Evolutionary conservation across 257 asterid genomes (phyloP), one percentile per base, ranked within the genome.

Genomic region (Linaria vulgaris): DNA sequence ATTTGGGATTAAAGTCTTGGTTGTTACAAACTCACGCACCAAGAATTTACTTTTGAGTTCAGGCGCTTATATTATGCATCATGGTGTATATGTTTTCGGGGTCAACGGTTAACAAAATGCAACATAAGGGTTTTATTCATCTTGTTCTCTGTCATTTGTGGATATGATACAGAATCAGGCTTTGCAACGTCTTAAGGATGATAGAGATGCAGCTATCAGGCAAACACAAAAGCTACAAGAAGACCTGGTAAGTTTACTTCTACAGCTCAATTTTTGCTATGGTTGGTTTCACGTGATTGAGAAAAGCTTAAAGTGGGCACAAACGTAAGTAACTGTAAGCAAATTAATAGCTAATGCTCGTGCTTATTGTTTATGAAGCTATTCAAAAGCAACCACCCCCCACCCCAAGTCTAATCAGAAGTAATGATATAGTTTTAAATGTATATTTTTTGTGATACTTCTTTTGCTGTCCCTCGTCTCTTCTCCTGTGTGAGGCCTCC

Each of bases 171-270:
- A 76, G 78, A 65, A 72, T 34, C 76, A 71, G 57, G 78, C 55
- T 12, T 51, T 80, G 70, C 78, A 76, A 45, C 80, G 70, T 24
- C 76, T 80, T 20, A 74, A 58, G 52, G 76, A 68, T 38, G 82
- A 80, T 64, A 76, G 82, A 57, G 85, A 80, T 53, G 73, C 73
- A 49, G 85, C 80, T 14, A 63, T 73, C 6, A 75, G 61, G 53
- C 82, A 70, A 70, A 68, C 75, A 39, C 78, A 76, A 37, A 69
- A 61, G 48, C 69, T 80, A 22, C 82, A 70, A 41, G 78, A 64
- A 41, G 78, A 76, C 30, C 50, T 76, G 85, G 85, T 79, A 62
- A 44, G 77, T 66, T 24, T 22, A 12, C 25, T 61, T 56, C 16
- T 44, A n/a, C 41, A 44, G 34, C 20, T 62, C 15, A 25, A 21